Evolutionary conservation across 345 rosid genomes (phyloP), one percentile per base, ranked within the genome.

Genomic region (Limnanthes douglasii): DNA sequence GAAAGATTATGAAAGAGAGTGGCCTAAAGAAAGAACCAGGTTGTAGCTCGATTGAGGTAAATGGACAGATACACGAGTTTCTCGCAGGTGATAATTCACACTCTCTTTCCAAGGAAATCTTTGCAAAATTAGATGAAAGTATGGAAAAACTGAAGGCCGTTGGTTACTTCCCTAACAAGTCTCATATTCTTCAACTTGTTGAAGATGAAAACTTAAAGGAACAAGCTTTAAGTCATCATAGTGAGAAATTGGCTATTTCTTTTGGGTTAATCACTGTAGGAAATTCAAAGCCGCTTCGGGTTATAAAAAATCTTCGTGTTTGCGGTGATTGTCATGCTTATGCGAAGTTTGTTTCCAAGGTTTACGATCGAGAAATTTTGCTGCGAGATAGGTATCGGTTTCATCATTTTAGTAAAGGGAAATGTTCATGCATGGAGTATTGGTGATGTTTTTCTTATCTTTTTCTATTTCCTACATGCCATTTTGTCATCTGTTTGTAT

Each of bases 1-100:
- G 85, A 53, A 75, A 64, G 48, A 62, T 34, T 8, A 81, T 81
- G 81, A 73, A 70, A 73, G 68, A 55, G 21, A 45, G 56, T 11
- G 85, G 85, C 52, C 26, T 77, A 1, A 66, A 66, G 58, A 81
- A 81, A 65, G 72, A 70, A 34, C 78, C 61, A 5, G 94, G 94
- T 20, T 77, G 81, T 41, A 81, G 94, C 64, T 60, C 78, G 14
- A 64, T 81, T n/a, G 85, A 77, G 66, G 69, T 64, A 3, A 50
- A 73, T 56, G 80, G 84, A 5, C 34, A 11, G 29, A 51, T 73
- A 13, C 81, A 81, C 20, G 72, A 71, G 66, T 81, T 73, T 49
- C 51, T 70, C 7, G 75, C 65, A 5, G 88, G 73, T 37, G 94
- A 77, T 37, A 54, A 60, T 18, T 32, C 64, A 5, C 83, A 72